A percentile compares a stretch with the other conserved stretches of the same genome.
These are phyloP conservation scores for Papiliotrema fonsecae DNA, from an alignment of 1,284 basidiomycete species.

Conservation along the genomic window DNA sequence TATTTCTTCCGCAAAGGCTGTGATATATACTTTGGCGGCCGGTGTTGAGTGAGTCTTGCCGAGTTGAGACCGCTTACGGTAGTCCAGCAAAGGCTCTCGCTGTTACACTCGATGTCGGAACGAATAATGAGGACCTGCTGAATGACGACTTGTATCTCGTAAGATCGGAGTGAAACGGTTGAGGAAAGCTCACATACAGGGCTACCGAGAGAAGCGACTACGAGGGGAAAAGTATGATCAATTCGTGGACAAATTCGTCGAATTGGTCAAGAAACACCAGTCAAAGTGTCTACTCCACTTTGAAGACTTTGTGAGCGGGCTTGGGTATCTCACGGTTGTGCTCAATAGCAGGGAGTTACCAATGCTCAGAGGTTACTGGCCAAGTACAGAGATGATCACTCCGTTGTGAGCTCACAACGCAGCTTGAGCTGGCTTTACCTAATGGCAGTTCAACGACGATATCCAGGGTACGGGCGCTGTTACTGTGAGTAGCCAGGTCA, in stretches of 20 bases:
- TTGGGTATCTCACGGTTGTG: background rate
- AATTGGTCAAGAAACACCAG: constrained; percentile 34
- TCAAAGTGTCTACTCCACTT: constrained; percentile 39
- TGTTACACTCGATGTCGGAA: constrained; percentile 68
- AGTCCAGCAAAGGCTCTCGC: constrained; percentile 51
- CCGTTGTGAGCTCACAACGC: constrained; percentile 55
- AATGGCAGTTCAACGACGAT: constrained; percentile 64
- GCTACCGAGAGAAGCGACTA: constrained; percentile 35
- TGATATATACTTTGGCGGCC: constrained; percentile 72
- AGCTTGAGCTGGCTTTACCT: background rate
- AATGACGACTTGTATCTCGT: constrained; percentile 39
- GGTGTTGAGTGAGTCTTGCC: constrained; percentile 56
- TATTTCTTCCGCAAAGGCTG: constrained; percentile 66
- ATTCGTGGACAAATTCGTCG: constrained; percentile 40
- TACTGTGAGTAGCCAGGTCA: constrained; percentile 49
- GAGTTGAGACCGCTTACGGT: background rate
- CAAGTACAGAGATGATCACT: constrained; percentile 55
- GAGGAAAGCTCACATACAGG: constrained; percentile 12
- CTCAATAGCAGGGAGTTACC: constrained; percentile 38
- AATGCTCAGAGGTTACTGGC: constrained; percentile 66
- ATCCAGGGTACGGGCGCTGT: constrained; percentile 79
- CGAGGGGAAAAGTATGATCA: constrained; percentile 34
- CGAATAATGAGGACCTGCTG: constrained; percentile 37
- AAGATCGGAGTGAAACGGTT: background rate
- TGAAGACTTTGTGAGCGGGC: constrained; percentile 30